phyloP scores from a whole-genome alignment of 108 stramenopile species.

The Nitzschia palea region DNA sequence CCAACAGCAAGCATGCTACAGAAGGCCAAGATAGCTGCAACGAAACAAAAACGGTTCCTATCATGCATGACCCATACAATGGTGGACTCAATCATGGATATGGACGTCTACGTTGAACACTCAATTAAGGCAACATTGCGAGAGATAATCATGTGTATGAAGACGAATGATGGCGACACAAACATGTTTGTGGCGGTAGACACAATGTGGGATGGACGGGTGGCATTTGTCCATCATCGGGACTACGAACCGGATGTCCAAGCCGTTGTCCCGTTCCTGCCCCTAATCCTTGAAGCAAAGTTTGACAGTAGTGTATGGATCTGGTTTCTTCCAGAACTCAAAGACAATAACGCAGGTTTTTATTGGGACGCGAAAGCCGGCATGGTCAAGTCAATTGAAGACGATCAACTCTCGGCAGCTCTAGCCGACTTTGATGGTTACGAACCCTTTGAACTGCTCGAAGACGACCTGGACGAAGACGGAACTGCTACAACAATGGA shows the following conservation, averaged over 20 bases:
- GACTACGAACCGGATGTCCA: not conserved
- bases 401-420: not conserved
- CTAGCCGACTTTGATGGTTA: not conserved
- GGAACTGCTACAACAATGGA: not conserved
- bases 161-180: not conserved
- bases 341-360: not conserved
- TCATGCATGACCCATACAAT: not conserved
- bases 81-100: not conserved
- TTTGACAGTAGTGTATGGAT: not conserved
- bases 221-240: not conserved
- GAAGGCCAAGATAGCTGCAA: not conserved
- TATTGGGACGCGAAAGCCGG: not conserved
- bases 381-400: not conserved
- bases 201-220: not conserved
- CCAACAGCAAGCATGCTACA: not conserved
- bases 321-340: not conserved
- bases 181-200: constrained; percentile 2
- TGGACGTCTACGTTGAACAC: not conserved
- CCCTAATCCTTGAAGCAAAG: not conserved
- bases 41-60: not conserved
- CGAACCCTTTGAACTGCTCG: not conserved
- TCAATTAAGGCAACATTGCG: not conserved
- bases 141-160: not conserved
- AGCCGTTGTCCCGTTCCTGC: not conserved
- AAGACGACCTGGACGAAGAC: not conserved